Evolutionary conservation across 1,139 yeast genomes (phyloP).

Genomic region (Yamadazyma jaroonii): DNA sequence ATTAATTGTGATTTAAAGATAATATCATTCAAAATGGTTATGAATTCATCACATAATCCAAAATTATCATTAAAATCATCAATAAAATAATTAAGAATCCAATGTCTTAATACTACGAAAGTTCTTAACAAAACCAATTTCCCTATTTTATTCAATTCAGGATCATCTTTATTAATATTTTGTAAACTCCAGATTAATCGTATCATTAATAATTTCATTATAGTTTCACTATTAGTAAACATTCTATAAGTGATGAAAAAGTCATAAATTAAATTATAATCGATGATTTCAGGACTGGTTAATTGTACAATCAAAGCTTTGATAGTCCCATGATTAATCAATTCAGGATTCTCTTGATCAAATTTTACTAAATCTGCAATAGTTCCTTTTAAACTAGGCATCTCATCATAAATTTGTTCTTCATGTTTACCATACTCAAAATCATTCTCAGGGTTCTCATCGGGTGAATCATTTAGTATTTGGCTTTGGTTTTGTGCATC

Average conservation of each 20-base stretch:
- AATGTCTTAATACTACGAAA: conserved; percentile 84
- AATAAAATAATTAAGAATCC: conserved; percentile 76
- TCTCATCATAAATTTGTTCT: conserved; percentile 44
- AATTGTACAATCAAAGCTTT: conserved; percentile 66
- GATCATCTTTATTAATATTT: conserved; percentile 30
- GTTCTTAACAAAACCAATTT: conserved; percentile 75
- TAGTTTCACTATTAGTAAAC: conserved; percentile 55
- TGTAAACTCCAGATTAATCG: conserved; percentile 76
- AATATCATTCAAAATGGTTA: conserved; percentile 48
- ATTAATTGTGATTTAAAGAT: conserved; percentile 31
- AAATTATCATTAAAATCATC: conserved; percentile 60
- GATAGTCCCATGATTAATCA: conserved; percentile 40
- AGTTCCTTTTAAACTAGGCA: conserved; percentile 28
- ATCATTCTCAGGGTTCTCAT: neutral
- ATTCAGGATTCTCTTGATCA: conserved; percentile 31
- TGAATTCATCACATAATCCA: conserved; percentile 46
- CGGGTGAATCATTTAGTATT: too few species aligned
- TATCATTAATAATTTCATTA: conserved; percentile 59
- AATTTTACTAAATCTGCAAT: conserved; percentile 30
- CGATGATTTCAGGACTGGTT: conserved; percentile 76
- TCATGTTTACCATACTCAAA: conserved; percentile 33
- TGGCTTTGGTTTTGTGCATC: neutral
- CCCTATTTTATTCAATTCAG: conserved; percentile 49
- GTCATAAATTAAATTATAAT: conserved; percentile 76
- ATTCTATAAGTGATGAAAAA: conserved; percentile 82